Conservation (phyloP, 2,329 filamentous ascomycete species). For the Fusarium metavorans region DNA sequence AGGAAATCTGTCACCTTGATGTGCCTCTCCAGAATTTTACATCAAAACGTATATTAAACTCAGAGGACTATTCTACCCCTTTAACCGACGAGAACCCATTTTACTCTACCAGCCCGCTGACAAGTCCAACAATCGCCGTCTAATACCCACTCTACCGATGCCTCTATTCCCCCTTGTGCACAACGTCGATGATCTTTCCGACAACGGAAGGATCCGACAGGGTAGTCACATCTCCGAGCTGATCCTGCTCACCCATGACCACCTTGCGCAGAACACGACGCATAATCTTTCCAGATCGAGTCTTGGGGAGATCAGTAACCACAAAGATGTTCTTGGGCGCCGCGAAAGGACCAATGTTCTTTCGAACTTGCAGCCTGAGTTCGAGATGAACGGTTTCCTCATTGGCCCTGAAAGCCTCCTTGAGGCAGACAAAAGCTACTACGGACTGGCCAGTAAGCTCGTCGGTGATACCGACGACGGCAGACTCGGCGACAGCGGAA, state of each 20-base stretch:
- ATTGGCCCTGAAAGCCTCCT: slow-evolving; percentile 59
- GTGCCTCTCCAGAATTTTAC: not conserved
- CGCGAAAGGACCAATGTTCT: slow-evolving; percentile 93
- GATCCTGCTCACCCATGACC: slow-evolving; percentile 91
- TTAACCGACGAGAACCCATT: not conserved
- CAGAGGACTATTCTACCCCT: not conserved
- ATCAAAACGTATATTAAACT: not conserved
- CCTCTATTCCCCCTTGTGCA: slow-evolving; percentile 15
- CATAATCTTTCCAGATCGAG: slow-evolving; percentile 97
- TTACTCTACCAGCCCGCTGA: not conserved
- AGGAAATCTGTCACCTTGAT: no score
- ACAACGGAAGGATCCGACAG: slow-evolving; percentile 89
- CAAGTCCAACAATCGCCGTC: not conserved
- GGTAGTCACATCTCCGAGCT: slow-evolving; percentile 89
- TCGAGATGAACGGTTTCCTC: slow-evolving; percentile 84
- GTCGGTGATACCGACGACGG: slow-evolving; percentile 88
- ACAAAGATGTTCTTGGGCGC: slow-evolving; percentile 90
- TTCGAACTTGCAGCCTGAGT: slow-evolving; percentile 87
- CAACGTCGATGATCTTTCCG: slow-evolving; percentile 78
- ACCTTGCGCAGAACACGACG: slow-evolving; percentile 93
- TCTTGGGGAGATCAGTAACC: slow-evolving; percentile 92
- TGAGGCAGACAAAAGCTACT: slow-evolving; percentile 91
- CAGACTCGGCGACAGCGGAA: slow-evolving; percentile 85
- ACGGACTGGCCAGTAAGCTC: slow-evolving; percentile 94
- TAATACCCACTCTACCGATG: not conserved